phyloP scores from a whole-genome alignment of 225 moss, liverwort and hornwort genomes.

The Takakia lepidozioides region DNA sequence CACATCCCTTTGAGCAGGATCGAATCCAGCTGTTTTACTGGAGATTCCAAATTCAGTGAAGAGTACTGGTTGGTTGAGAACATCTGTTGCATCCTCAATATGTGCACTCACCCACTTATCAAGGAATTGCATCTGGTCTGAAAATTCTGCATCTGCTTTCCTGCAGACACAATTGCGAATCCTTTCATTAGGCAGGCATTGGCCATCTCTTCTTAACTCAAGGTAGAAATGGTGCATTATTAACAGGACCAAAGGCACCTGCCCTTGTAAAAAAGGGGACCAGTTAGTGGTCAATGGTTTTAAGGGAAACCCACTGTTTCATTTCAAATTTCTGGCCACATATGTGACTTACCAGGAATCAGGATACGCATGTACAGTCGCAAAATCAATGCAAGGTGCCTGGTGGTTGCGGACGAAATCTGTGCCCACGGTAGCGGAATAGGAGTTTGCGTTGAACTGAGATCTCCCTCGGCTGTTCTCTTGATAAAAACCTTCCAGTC shows the following conservation, averaged over 20 bases:
- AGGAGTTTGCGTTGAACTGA: slow-evolving; percentile 33
- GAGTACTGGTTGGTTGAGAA: slow-evolving; percentile 46
- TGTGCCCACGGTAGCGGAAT: slow-evolving; percentile 37
- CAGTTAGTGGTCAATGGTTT: too few species aligned
- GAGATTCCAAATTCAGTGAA: slow-evolving; percentile 61
- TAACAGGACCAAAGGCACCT: too few species aligned
- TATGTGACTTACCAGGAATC: slow-evolving; percentile 42
- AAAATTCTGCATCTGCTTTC: slow-evolving; percentile 17
- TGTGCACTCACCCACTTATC: slow-evolving; percentile 43
- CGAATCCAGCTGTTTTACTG: slow-evolving; percentile 21
- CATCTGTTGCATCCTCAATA: slow-evolving; percentile 28
- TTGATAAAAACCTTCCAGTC: slow-evolving; percentile 60
- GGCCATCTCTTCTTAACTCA: neutral
- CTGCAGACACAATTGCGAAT: slow-evolving; percentile 16
- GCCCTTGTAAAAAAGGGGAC: too few species aligned
- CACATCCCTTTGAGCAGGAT: slow-evolving; percentile 12
- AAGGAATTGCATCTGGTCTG: slow-evolving; percentile 39
- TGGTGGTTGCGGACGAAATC: slow-evolving; percentile 52
- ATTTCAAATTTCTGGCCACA: neutral
- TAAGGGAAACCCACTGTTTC: neutral
- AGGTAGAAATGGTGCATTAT: neutral
- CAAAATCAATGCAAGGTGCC: slow-evolving; percentile 51
- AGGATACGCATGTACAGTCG: slow-evolving; percentile 60
- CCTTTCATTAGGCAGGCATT: neutral
- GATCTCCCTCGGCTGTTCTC: slow-evolving; percentile 21